Conservation (phyloP, 2,329 filamentous ascomycete species). For the Diaporthe ampelina region DNA sequence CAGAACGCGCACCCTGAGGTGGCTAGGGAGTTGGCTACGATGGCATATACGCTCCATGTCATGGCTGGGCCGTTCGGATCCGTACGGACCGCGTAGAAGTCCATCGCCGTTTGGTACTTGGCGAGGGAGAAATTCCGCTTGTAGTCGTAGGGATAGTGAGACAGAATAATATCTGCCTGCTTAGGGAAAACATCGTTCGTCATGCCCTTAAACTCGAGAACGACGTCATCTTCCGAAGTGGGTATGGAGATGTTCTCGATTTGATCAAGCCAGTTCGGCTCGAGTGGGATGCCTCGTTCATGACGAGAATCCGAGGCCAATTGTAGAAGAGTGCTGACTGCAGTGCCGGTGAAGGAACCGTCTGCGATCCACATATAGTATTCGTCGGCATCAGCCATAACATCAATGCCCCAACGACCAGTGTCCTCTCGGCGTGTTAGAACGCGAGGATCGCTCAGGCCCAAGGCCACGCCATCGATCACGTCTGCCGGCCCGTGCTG, state of each 20-base stretch:
- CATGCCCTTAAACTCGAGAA: conserved; percentile 76
- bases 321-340: conserved; percentile 37
- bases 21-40: conserved; percentile 76
- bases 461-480: conserved; percentile 38
- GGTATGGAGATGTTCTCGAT: conserved; percentile 42
- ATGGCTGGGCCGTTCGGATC: conserved; percentile 76
- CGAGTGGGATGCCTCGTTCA: conserved; percentile 31
- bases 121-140: conserved; percentile 53
- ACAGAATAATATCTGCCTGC: conserved; percentile 77
- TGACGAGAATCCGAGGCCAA: conserved; percentile 32
- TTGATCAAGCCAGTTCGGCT: conserved; percentile 36
- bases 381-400: conserved; percentile 44
- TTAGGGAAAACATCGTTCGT: conserved; percentile 76
- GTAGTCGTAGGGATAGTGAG: conserved; percentile 75
- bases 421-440: conserved; percentile 40
- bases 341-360: conserved; percentile 37
- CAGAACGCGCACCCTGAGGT: conserved; percentile 77
- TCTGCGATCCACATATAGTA: conserved; percentile 42
- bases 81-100: conserved; percentile 50
- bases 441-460: conserved; percentile 35
- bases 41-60: conserved; percentile 79
- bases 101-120: conserved; percentile 50
- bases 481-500: conserved; percentile 37
- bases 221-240: conserved; percentile 57
- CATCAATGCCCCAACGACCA: conserved; percentile 42